Evolutionary conservation across 2,329 filamentous ascomycete genomes (phyloP), one percentile per base, ranked within the genome.

Genomic region (Colletotrichum eleusines): DNA sequence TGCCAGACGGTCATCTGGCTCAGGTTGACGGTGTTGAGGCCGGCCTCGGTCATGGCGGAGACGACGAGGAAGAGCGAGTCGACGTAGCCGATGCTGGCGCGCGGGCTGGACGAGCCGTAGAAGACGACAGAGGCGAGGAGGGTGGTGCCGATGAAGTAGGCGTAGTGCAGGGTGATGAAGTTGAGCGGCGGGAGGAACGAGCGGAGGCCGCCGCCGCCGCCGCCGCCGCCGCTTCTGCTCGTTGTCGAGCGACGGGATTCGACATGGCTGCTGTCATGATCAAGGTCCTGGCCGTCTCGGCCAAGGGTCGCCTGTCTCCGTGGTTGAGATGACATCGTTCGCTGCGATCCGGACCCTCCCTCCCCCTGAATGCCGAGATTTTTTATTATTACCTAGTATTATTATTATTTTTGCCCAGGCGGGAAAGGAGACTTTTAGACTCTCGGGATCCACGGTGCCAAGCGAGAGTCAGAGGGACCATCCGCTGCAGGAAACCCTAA

Each of bases 21-120:
- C 31, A 93, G 80, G 76, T 91, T 89, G 74, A 90, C 86, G 1
- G 90, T 91, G 75, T 92, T 93, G 67, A 93, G 81, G 0, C 91
- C 91, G 8, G 90, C 87, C 63, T 89, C 84, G 8, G 90, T 92
- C 82, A 93, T 90, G 53, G 90, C 90, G 66, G 88, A 91, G 50
- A 90, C 84, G 61, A 87, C 86, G 62, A 93, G 79, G 77, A 93
- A 93, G 20, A 93, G 78, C n/a, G 88, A 85, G 76, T 93, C 90
- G 46, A 85, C 85, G 78, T 90, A 93, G 55, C 81, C 79, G 60
- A 93, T 82, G 72, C 83, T 87, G 63, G 80, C 78, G 23, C 79
- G 76, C 0, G 88, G 86, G 1, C 82, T 83, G 0, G 88, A 88
- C 0, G 85, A 83, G 11, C 82, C 84, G 85, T 86, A 93, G 75